These are phyloP conservation scores for Poteriospumella lacustris DNA, from an alignment of 108 stramenopile genomes.

Conservation along the genomic window DNA sequence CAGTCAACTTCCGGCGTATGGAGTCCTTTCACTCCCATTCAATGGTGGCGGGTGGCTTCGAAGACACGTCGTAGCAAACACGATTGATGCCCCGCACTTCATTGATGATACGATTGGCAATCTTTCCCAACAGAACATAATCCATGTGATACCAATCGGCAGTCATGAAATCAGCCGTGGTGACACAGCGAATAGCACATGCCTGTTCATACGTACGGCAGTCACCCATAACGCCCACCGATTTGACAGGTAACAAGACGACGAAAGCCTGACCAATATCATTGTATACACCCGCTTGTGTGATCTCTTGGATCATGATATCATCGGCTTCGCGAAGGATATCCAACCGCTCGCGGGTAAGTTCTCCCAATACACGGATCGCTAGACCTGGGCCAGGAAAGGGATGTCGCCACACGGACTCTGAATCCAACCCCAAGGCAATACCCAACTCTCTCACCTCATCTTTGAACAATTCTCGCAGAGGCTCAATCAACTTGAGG, in stretches of 20 bases:
- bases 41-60: slow-evolving; percentile 98
- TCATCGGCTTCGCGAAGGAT: slow-evolving; percentile 89
- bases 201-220: slow-evolving; percentile 84
- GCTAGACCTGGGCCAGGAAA: slow-evolving; percentile 99
- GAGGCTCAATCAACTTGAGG: slow-evolving; percentile 91
- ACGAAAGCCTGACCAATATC: slow-evolving; percentile 95
- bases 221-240: slow-evolving; percentile 97
- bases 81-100: slow-evolving; percentile 94
- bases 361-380: slow-evolving; percentile 58
- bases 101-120: slow-evolving; percentile 91
- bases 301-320: slow-evolving; percentile 87
- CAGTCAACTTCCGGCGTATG: too few species aligned
- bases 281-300: slow-evolving; percentile 78
- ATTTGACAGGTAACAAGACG: slow-evolving; percentile 85
- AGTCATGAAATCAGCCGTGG: slow-evolving; percentile 98
- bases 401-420: slow-evolving; percentile 90
- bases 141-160: slow-evolving; percentile 95
- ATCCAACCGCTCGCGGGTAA: slow-evolving; percentile 74
- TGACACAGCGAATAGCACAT: slow-evolving; percentile 79
- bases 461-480: slow-evolving; percentile 97
- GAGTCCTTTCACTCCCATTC: slow-evolving; percentile 99
- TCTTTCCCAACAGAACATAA: slow-evolving; percentile 83
- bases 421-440: slow-evolving; percentile 85
- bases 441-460: slow-evolving; percentile 64
- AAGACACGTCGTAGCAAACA: slow-evolving; percentile 92